Base-by-base conservation (phyloP, 1,284 basidiomycete genomes). In the Sporisorium graminicola region DNA sequence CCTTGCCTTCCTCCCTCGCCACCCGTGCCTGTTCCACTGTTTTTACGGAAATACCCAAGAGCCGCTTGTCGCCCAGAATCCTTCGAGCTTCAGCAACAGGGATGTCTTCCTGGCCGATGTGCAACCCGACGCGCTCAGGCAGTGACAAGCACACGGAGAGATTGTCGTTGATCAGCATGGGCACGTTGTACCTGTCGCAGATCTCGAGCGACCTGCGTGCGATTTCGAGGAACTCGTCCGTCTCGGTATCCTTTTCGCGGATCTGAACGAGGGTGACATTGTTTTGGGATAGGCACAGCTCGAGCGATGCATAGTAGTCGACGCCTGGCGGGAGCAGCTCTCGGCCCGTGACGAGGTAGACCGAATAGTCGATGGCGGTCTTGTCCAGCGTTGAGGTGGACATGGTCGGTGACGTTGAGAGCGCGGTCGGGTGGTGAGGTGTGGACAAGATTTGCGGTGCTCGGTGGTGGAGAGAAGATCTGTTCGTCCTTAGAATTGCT, bases 71-170 rank as follows among this genome's bases (percentile, higher is more conserved):
- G 0, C 93, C 93, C 0, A 98, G 88, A 24, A 81, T 62, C 13
- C 60, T 33, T 16, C 83, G 90, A 0, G 93, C 94, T 29, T 91
- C 82, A 2, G 87, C 76, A 1, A 94, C 88, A 2, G 93, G 91
- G 89, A 95, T 93, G 85, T 98, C 95, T 0, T 90, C 90, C 87
- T 98, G 95, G 4, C 95, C 95, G 55, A 98, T 88, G 82, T 98
- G 95, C 12, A 98, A 90, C 6, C 93, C 95, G 54, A 91, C 90
- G 2, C 91, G 91, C 10, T 85, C 85, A 55, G 83, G 78, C 1
- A 85, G 77, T 7, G 74, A 71, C 4, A 79, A 68, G 16, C 78
- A 80, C 2, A 85, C 79, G 37, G 74, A 63, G 14, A 85, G 59
- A 27, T 80, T 83, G 62, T 85, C 83, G 56, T 98, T 98, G 87